Conservation (phyloP, 2,329 filamentous ascomycete genomes). For the Ceratocystis harringtonii region DNA sequence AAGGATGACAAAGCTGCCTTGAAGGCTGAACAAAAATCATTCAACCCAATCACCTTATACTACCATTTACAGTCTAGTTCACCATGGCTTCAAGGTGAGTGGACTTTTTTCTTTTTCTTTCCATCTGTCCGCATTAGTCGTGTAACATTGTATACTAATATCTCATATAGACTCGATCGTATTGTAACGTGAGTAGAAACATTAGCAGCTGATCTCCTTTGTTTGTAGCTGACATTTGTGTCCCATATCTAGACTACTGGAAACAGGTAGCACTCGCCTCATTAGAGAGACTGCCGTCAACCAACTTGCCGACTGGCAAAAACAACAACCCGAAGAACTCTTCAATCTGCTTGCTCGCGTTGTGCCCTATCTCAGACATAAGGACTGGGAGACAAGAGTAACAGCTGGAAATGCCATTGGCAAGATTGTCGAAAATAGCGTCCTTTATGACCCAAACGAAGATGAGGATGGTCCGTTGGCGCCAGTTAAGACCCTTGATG, state of each 20-base stretch:
- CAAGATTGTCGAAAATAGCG: conserved; percentile 81
- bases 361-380: conserved; percentile 86
- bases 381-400: conserved; percentile 91
- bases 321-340: conserved; percentile 90
- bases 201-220: neutral
- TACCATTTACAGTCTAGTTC: conserved; percentile 21
- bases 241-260: conserved; percentile 53
- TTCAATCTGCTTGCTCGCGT: conserved; percentile 90
- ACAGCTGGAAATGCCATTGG: conserved; percentile 89
- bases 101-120: conserved; percentile 19
- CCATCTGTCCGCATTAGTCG: neutral
- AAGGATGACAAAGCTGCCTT: conserved; percentile 18
- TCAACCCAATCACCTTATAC: conserved; percentile 10
- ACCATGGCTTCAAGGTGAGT: conserved; percentile 43
- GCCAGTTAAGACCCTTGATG: conserved; percentile 2
- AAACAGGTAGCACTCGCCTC: conserved; percentile 90
- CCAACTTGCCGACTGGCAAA: conserved; percentile 94
- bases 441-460: conserved; percentile 73
- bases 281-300: conserved; percentile 95
- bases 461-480: conserved; percentile 35
- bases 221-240: neutral
- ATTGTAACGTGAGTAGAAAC: conserved; percentile 61
- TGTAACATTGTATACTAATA: conserved; percentile 7
- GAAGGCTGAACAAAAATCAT: conserved; percentile 17
- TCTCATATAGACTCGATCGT: conserved; percentile 53